Base-by-base conservation (phyloP, 108 stramenopile genomes). In the Conticribra weissflogii region DNA sequence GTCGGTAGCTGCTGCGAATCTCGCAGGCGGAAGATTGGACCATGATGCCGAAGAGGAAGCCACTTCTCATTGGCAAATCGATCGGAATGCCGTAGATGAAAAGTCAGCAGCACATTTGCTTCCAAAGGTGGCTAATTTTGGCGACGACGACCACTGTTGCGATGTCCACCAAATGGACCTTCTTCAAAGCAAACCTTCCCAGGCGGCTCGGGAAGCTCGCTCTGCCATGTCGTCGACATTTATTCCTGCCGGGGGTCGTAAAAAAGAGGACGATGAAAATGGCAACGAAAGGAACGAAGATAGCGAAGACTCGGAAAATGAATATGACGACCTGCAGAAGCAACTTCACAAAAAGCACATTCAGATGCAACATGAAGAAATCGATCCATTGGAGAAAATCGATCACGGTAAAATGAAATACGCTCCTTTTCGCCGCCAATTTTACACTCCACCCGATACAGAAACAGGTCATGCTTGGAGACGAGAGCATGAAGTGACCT, bases 41-140 rank as follows among this genome's bases (percentile, higher is more conserved):
- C 72, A 90, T 16, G 86, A 87, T n/a, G 87, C 84, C 46, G 90
- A 90, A 72, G 90, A 95, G 7, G 90, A 92, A 63, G 93, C 88
- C n/a, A 89, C 88, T 3, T 76, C 79, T 41, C 93, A 94, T 56
- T 94, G 89, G 88, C 41, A 33, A 27, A 25, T 52, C 25, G 53
- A 50, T 33, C 29, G n/a, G 18, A 31, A 60, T n/a, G 44, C 14
- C 17, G 3, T 29, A 27, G 25, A 23, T 5, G 4, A 41, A 34
- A 59, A 23, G 19, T 25, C 12, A 41, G 36, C 16, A 8, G 36
- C 1, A 9, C 59, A 1, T 15, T 34, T 9, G 19, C 33, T 44
- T 23, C 33, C 23, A 23, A 14, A 4, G 31, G 25, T 19, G 36
- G 59, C n/a, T 5, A 15, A 3, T 1, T 3, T 57, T 27, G 60